Conservation (phyloP, 2,329 filamentous ascomycete genomes). For the Calonectria pseudoreteaudii region DNA sequence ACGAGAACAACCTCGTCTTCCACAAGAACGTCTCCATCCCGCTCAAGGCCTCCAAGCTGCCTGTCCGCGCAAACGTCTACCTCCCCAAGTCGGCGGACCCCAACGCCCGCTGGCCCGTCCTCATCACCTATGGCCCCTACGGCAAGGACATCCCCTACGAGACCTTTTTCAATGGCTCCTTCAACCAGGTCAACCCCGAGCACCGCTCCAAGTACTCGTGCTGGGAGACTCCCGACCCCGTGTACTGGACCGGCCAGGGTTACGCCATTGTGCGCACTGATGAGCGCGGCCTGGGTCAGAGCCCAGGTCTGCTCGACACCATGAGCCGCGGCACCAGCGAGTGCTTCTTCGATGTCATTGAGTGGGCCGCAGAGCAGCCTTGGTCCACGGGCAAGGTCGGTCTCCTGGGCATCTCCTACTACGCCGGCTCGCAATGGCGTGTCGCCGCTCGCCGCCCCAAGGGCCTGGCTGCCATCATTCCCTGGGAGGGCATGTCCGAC, state of each 20-base stretch:
- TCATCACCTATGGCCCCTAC: constrained; percentile 25
- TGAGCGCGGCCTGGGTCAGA: constrained; percentile 61
- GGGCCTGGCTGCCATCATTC: constrained; percentile 60
- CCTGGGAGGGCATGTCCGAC: constrained; percentile 65
- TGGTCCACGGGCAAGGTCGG: constrained; percentile 64
- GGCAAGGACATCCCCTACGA: constrained; percentile 24
- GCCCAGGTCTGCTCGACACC: constrained; percentile 59
- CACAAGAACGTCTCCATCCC: constrained; percentile 25
- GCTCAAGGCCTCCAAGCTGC: constrained; percentile 18
- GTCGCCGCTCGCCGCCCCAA: constrained; percentile 60
- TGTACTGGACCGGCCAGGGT: constrained; percentile 65
- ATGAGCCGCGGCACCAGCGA: constrained; percentile 62
- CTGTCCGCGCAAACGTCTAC: constrained; percentile 45
- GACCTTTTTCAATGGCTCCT: constrained; percentile 44
- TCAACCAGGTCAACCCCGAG: constrained; percentile 63
- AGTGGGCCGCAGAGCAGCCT: constrained; percentile 58
- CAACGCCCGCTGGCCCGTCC: constrained; percentile 17
- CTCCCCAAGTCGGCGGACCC: constrained; percentile 38
- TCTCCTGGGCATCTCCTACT: constrained; percentile 61
- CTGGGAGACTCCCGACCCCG: constrained; percentile 70
- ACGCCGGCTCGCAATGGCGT: constrained; percentile 60
- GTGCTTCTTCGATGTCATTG: constrained; percentile 61
- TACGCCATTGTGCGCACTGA: constrained; percentile 68
- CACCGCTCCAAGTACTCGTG: constrained; percentile 66
- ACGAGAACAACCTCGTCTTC: constrained; percentile 22